Percentiles rank a stretch among this genome's conserved stretches.
These are phyloP conservation scores for Emiliania huxleyi DNA, from an alignment of 78 protist species.

Conservation along the genomic window DNA sequence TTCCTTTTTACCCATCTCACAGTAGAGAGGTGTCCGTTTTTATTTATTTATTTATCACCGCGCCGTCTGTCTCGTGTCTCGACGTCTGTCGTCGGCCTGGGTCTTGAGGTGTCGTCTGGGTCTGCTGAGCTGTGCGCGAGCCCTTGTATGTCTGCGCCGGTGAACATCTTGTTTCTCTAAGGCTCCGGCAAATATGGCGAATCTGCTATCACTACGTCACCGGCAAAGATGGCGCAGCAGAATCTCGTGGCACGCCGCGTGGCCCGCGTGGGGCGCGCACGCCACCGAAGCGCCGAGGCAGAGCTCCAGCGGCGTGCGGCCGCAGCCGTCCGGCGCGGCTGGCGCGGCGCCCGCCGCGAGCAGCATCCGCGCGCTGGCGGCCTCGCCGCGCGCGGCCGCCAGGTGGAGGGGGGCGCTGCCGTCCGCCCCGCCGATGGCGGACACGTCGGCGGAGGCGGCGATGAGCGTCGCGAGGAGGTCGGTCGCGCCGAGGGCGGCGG, in stretches of 20 bases:
- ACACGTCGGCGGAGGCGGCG: background rate
- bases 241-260: background rate
- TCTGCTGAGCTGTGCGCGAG: too few relatives aligned
- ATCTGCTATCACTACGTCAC: too few relatives aligned
- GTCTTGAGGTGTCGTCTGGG: too few relatives aligned
- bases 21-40: too few relatives aligned
- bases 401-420: background rate
- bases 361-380: background rate
- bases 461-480: background rate
- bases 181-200: too few relatives aligned
- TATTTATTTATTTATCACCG: too few relatives aligned
- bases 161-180: too few relatives aligned
- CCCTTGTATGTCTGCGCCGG: too few relatives aligned
- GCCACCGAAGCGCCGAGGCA: background rate
- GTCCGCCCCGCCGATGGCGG: background rate
- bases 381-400: background rate
- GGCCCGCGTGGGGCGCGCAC: background rate
- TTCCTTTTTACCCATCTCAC: too few relatives aligned
- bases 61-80: too few relatives aligned
- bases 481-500: background rate
- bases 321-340: background rate
- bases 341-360: background rate
- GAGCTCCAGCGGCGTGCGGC: background rate
- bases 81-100: too few relatives aligned
- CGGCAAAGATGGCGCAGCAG: background rate